Evolutionary conservation across 257 asterid genomes (phyloP).

Genomic region (Plantago elongata): DNA sequence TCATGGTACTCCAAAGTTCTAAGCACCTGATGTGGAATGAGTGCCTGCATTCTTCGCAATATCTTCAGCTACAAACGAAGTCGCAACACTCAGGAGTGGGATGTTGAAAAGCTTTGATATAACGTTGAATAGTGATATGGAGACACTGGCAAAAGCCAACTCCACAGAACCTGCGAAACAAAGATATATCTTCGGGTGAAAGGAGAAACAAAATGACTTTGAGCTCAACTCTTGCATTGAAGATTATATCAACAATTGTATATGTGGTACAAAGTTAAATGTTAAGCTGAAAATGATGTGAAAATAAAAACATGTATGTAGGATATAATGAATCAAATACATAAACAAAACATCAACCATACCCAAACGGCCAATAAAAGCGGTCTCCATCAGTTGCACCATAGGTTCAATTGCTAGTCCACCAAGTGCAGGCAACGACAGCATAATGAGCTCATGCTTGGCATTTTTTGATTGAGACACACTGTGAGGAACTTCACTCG

Average conservation of each 20-base stretch:
- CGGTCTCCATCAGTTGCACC: constrained; percentile 81
- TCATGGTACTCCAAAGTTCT: not conserved
- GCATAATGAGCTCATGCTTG: constrained; percentile 57
- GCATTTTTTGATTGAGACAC: constrained; percentile 33
- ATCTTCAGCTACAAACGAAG: constrained; percentile 97
- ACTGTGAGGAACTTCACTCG: constrained; percentile 24
- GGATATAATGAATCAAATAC: not conserved
- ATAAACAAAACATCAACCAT: constrained; percentile 24
- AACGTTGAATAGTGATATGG: constrained; percentile 76
- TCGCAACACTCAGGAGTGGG: constrained; percentile 90
- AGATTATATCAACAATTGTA: too few species aligned
- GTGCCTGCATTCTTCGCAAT: constrained; percentile 58
- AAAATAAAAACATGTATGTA: constrained; percentile 1
- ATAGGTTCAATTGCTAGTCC: constrained; percentile 92
- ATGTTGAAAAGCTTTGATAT: constrained; percentile 83
- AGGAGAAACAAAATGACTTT: not conserved
- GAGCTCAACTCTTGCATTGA: too few species aligned
- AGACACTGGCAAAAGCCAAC: constrained; percentile 95
- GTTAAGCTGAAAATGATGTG: not conserved
- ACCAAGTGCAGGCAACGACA: constrained; percentile 80
- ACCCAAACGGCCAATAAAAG: constrained; percentile 83
- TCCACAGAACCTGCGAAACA: constrained; percentile 62
- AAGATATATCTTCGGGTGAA: not conserved
- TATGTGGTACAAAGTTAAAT: too few species aligned
- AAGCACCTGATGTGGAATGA: constrained; percentile 48